phyloP scores from a whole-genome alignment of 331 rosid species.

The Erythrophleum ivorense region DNA sequence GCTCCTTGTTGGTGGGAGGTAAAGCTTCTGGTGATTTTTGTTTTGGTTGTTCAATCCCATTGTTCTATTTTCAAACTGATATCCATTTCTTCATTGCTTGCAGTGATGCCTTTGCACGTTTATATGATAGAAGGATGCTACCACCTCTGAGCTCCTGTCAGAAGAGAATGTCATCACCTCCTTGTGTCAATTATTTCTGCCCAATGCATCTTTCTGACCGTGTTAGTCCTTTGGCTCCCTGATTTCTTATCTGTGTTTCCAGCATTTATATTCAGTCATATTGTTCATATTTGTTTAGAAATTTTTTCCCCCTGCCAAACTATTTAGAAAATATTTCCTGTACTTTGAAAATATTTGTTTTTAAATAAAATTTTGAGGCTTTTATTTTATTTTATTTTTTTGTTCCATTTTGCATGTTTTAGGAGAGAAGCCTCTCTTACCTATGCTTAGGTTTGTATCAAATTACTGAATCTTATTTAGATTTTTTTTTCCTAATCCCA shows the following conservation, averaged over 20 bases:
- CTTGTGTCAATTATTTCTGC: slow-evolving; percentile 93
- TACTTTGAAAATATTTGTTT: background rate
- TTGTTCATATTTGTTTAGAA: slow-evolving; percentile 2
- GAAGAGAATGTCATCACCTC: slow-evolving; percentile 83
- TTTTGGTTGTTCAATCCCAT: slow-evolving; percentile 17
- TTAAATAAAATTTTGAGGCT: background rate
- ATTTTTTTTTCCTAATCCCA: background rate
- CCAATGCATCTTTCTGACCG: slow-evolving; percentile 98
- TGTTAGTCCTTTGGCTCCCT: slow-evolving; percentile 58
- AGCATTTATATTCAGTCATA: background rate
- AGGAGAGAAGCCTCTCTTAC: background rate
- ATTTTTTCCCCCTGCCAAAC: background rate
- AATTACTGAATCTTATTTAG: background rate
- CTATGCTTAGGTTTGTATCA: background rate
- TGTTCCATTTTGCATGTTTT: background rate
- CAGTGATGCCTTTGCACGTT: slow-evolving; percentile 98
- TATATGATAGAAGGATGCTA: slow-evolving; percentile 97
- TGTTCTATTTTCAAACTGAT: slow-evolving; percentile 39
- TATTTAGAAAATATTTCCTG: background rate
- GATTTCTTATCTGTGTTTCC: slow-evolving; percentile 31
- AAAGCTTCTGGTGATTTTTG: slow-evolving; percentile 43
- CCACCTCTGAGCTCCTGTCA: slow-evolving; percentile 78
- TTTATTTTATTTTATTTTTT: background rate
- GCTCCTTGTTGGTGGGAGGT: slow-evolving; percentile 99
- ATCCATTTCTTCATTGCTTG: slow-evolving; percentile 43